Percentiles rank a stretch among this genome's conserved stretches.
phyloP scores from a whole-genome alignment of 768 basidiomycete species.

The Galerina marginata region DNA sequence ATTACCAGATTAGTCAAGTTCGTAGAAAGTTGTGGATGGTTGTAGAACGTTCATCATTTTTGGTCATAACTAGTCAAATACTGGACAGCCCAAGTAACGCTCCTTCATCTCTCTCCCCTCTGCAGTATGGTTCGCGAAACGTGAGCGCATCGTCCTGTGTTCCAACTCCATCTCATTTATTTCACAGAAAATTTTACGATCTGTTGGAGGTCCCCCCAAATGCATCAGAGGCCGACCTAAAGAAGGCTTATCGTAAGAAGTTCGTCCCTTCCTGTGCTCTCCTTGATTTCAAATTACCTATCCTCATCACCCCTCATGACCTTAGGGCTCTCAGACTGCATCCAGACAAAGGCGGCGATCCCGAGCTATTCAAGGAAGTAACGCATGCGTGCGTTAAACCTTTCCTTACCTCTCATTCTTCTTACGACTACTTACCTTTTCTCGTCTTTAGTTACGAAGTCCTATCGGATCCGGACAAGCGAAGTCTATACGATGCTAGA shows the following conservation, averaged over 20 bases:
- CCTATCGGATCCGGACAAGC: slow-evolving; percentile 85
- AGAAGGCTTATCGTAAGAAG: slow-evolving; percentile 97
- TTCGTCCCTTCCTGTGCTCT: slow-evolving; percentile 35
- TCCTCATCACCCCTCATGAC: slow-evolving; percentile 14
- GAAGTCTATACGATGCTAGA: slow-evolving; percentile 82
- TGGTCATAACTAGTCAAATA: slow-evolving; percentile 34
- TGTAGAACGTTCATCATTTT: slow-evolving; percentile 48
- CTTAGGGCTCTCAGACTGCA: slow-evolving; percentile 81
- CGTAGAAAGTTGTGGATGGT: slow-evolving; percentile 48
- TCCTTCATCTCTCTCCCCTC: slow-evolving; percentile 20
- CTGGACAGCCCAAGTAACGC: slow-evolving; percentile 18
- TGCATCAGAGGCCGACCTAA: slow-evolving; percentile 85
- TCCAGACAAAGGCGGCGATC: slow-evolving; percentile 95
- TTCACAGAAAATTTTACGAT: slow-evolving; percentile 85
- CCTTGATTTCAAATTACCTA: slow-evolving; percentile 6
- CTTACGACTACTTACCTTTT: slow-evolving; percentile 1
- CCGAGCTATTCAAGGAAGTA: slow-evolving; percentile 96
- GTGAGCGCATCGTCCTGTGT: slow-evolving; percentile 17
- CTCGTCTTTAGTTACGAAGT: slow-evolving; percentile 77
- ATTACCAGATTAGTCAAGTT: slow-evolving; percentile 44
- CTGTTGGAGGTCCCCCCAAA: slow-evolving; percentile 83
- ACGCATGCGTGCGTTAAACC: slow-evolving; percentile 82
- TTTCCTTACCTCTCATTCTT: not conserved
- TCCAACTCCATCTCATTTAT: slow-evolving; percentile 1
- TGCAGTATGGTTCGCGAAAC: slow-evolving; percentile 32